phyloP scores from a whole-genome alignment of 108 stramenopile genomes.

The Mediolabrus comicus region DNA sequence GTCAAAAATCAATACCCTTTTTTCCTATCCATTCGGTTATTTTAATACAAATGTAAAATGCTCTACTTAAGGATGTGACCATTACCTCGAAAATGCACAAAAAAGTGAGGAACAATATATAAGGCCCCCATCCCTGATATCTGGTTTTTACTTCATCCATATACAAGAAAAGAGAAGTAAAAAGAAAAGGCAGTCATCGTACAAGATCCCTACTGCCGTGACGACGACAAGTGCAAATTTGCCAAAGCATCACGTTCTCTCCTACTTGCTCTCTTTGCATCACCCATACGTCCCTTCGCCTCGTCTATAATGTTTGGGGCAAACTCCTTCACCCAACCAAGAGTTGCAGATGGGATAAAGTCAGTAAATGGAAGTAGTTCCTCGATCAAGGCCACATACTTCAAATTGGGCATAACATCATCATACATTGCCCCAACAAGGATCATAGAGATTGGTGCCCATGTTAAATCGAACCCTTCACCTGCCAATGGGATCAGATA shows the following conservation, averaged over 20 bases:
- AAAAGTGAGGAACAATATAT: too few relatives aligned
- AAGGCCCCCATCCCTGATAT: too few relatives aligned
- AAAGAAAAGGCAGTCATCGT: too few relatives aligned
- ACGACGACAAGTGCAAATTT: slow-evolving; percentile 4
- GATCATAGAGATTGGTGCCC: slow-evolving; percentile 88
- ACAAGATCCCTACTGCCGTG: not conserved
- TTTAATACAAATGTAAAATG: too few relatives aligned
- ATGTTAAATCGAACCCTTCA: slow-evolving; percentile 83
- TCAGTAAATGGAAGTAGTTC: slow-evolving; percentile 94
- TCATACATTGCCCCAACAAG: slow-evolving; percentile 90
- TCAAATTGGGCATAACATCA: slow-evolving; percentile 59
- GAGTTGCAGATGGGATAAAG: slow-evolving; percentile 84
- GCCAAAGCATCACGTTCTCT: slow-evolving; percentile 19
- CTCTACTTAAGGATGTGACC: too few relatives aligned
- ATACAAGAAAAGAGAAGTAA: too few relatives aligned
- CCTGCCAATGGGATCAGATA: slow-evolving; percentile 88
- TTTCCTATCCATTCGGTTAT: too few relatives aligned
- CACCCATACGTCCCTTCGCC: slow-evolving; percentile 24
- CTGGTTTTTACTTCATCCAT: too few relatives aligned
- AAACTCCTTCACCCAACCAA: slow-evolving; percentile 85
- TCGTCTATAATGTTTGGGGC: slow-evolving; percentile 48
- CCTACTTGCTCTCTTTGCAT: slow-evolving; percentile 7
- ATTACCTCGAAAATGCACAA: too few relatives aligned
- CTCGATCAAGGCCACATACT: slow-evolving; percentile 80
- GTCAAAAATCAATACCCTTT: too few relatives aligned